Base-by-base conservation (phyloP, 768 basidiomycete species). In the Tylopilus rubrobrunneus region DNA sequence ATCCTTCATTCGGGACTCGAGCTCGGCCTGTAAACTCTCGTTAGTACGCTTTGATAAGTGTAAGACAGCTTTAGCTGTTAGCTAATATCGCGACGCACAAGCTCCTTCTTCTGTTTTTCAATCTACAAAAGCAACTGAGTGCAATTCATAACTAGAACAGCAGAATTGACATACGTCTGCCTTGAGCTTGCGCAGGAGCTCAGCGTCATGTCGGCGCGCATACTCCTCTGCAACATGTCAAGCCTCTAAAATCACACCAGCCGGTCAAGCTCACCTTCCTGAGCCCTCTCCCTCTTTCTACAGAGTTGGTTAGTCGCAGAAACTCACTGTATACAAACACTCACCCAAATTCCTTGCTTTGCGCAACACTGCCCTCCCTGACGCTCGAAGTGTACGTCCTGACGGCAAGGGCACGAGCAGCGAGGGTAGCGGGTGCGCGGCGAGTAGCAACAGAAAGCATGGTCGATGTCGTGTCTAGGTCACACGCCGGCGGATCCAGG, bases 261-360 rank as follows among this genome's bases (percentile, higher is more conserved):
- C 15, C n/a, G 14, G 11, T 66, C 53, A 23, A 62, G 33, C 55
- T 42, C 15, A 76, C 80, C 77, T 72, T 89, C 87, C 48, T 86
- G 79, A 19, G 86, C 87, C 65, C 79, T 84, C 68, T 89, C 87
- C 70, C 81, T 88, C 70, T 82, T 82, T 62, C 87, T 89, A 67
- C n/a, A 25, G 11, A 23, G 7, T 9, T 14, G 46, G 29, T 65
- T 23, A 51, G 40, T 28, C 23, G 15, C 33, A 33, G 10, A 36
- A 15, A 4, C 10, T 5, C 5, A n/a, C 25, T 17, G 3, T n/a
- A 12, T 15, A 15, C 25, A 25, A 7, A 44, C 19, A 56, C 78
- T 51, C 61, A 86, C 87, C 76, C 77, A 73, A 89, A 88, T 48
- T 76, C 81, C 66, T 69, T 78, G 52, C 81, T 83, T 58, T 81